phyloP scores from a whole-genome alignment of 805 yeast genomes.

The Monosporozyma aerobia region DNA sequence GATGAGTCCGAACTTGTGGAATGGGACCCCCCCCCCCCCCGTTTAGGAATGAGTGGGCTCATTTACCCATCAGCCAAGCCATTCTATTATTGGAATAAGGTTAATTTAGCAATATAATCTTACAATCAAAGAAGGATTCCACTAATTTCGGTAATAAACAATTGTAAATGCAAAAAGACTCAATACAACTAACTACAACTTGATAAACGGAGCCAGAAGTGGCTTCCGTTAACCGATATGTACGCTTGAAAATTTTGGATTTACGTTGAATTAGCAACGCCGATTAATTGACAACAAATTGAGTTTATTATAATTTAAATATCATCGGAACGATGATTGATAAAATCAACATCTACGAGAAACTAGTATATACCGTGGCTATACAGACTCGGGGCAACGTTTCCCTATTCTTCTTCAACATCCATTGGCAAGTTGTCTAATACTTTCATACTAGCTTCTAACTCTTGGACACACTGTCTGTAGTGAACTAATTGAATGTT shows the following conservation, averaged over 20 bases:
- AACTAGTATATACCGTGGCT: neutral
- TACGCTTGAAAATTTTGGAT: neutral
- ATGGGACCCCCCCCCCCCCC: neutral
- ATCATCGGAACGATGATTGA: neutral
- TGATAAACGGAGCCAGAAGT: too few species aligned
- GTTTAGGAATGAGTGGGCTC: neutral
- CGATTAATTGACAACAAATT: neutral
- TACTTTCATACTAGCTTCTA: slow-evolving; percentile 38
- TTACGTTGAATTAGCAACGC: neutral
- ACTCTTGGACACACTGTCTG: slow-evolving; percentile 41
- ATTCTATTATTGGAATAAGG: neutral
- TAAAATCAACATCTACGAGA: neutral
- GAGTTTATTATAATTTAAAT: neutral
- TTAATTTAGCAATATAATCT: neutral
- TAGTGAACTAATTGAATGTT: slow-evolving; percentile 61
- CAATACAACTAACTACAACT: too few species aligned
- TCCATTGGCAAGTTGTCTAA: slow-evolving; percentile 23
- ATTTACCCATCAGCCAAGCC: neutral
- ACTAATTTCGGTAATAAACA: too few species aligned
- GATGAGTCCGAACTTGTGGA: neutral
- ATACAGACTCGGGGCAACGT: too few species aligned
- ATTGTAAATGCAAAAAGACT: too few species aligned
- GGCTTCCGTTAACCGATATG: too few species aligned
- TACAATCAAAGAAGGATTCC: too few species aligned
- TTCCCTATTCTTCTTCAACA: neutral